Conservation (phyloP, 495 filamentous ascomycete species). For the Podospora fimiseda region DNA sequence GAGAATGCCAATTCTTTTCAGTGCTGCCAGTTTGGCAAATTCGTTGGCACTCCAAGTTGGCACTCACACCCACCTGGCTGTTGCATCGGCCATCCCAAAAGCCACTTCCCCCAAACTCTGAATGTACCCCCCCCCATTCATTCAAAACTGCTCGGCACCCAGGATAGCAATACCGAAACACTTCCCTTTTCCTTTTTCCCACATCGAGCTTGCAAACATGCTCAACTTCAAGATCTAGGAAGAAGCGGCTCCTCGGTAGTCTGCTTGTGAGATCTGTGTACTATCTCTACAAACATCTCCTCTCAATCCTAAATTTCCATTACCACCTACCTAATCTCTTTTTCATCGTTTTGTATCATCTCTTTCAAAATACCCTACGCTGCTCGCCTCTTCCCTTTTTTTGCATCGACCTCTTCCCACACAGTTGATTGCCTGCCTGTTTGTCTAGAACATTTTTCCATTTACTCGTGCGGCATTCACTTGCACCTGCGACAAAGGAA, state of each 20-base stretch:
- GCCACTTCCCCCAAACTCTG: not conserved
- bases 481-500: constrained; percentile 39
- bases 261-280: constrained; percentile 39
- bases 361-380: constrained; percentile 3
- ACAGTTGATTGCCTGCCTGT: constrained; percentile 25
- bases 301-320: constrained; percentile 9
- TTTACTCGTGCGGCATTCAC: constrained; percentile 42
- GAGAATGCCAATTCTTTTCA: not conserved
- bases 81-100: constrained; percentile 11
- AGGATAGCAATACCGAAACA: constrained; percentile 26
- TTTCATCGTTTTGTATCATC: constrained; percentile 10
- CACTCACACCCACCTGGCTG: constrained; percentile 7
- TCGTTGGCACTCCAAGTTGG: constrained; percentile 12
- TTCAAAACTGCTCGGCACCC: constrained; percentile 44
- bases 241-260: constrained; percentile 42
- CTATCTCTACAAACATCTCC: constrained; percentile 13
- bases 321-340: constrained; percentile 25
- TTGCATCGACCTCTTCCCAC: constrained; percentile 7
- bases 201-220: constrained; percentile 43
- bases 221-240: constrained; percentile 43
- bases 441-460: constrained; percentile 25
- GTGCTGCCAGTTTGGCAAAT: constrained; percentile 7
- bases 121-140: constrained; percentile 11
- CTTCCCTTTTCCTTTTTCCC: constrained; percentile 27
- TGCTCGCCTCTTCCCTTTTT: constrained; percentile 10